Conservation (phyloP, 2,329 filamentous ascomycete species). For the Xylaria arbuscula region DNA sequence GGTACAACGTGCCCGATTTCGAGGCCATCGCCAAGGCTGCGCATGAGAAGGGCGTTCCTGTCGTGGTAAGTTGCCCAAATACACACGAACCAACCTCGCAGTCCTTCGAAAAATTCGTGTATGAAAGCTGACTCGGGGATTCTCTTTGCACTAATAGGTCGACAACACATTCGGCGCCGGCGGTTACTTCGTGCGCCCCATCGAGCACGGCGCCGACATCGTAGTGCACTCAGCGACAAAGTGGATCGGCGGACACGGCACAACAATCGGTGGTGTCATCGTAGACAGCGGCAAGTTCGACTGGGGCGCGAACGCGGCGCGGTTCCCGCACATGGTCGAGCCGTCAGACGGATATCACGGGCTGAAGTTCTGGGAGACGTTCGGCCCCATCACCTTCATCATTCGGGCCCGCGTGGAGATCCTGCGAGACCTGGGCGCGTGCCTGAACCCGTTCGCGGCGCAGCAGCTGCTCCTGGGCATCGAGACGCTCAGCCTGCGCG, state of each 20-base stretch:
- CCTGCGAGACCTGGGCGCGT: conserved; percentile 84
- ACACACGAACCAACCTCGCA: too few species aligned
- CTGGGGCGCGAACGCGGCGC: conserved; percentile 84
- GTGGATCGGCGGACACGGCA: conserved; percentile 97
- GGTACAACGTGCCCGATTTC: conserved; percentile 92
- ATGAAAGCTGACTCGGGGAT: conserved; percentile 9
- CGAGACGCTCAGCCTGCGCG: conserved; percentile 89
- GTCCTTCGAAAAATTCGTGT: neutral
- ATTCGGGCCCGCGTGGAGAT: conserved; percentile 90
- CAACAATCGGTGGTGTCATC: conserved; percentile 87
- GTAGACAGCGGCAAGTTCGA: conserved; percentile 93
- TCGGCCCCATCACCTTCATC: conserved; percentile 83
- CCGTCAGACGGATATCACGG: conserved; percentile 91
- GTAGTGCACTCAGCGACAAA: conserved; percentile 95
- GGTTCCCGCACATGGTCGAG: conserved; percentile 94
- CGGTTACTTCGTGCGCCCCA: conserved; percentile 86
- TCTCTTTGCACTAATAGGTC: conserved; percentile 60
- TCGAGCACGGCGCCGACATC: conserved; percentile 92
- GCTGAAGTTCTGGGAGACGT: conserved; percentile 93
- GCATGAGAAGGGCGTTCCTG: conserved; percentile 73
- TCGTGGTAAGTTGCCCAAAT: conserved; percentile 62
- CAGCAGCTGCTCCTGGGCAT: conserved; percentile 90
- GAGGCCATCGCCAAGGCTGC: conserved; percentile 86
- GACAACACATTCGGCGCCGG: conserved; percentile 97
- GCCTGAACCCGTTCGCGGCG: conserved; percentile 89